Conservation (phyloP, 1,284 basidiomycete species). For the Apiotrichum veenhuisii region DNA sequence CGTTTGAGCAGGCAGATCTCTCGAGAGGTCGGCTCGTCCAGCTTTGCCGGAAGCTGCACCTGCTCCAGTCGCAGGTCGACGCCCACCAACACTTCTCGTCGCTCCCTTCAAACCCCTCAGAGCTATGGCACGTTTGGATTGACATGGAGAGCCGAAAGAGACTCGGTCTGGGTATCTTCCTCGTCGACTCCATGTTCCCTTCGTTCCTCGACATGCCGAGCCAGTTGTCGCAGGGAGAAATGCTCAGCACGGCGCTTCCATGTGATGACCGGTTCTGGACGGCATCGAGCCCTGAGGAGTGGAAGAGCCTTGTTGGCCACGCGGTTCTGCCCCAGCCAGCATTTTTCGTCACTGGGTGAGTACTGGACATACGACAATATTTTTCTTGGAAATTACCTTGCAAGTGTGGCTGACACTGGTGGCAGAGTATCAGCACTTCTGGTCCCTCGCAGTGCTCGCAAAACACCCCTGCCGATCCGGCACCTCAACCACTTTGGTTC, state of each 20-base stretch:
- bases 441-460: constrained; percentile 4
- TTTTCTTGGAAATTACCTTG: too few species aligned
- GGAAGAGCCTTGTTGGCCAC: constrained; percentile 20
- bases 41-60: constrained; percentile 25
- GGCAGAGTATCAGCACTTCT: background rate
- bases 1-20: constrained; percentile 26
- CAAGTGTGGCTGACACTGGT: background rate
- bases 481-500: constrained; percentile 21
- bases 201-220: constrained; percentile 17
- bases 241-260: constrained; percentile 24
- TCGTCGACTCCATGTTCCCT: constrained; percentile 20
- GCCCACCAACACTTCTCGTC: constrained; percentile 1
- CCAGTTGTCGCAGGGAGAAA: constrained; percentile 25
- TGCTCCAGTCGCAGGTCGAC: constrained; percentile 15
- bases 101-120: constrained; percentile 1
- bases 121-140: constrained; percentile 25
- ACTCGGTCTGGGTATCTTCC: constrained; percentile 22
- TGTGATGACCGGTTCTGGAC: constrained; percentile 26
- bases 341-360: constrained; percentile 23
- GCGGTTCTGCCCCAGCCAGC: constrained; percentile 17
- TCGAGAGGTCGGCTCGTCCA: constrained; percentile 22
- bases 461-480: constrained; percentile 3
- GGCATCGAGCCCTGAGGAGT: constrained; percentile 20
- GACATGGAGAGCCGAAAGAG: constrained; percentile 25
- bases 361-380: background rate